Base-by-base conservation (phyloP, 257 asterid genomes). In the Paulownia fortunei region DNA sequence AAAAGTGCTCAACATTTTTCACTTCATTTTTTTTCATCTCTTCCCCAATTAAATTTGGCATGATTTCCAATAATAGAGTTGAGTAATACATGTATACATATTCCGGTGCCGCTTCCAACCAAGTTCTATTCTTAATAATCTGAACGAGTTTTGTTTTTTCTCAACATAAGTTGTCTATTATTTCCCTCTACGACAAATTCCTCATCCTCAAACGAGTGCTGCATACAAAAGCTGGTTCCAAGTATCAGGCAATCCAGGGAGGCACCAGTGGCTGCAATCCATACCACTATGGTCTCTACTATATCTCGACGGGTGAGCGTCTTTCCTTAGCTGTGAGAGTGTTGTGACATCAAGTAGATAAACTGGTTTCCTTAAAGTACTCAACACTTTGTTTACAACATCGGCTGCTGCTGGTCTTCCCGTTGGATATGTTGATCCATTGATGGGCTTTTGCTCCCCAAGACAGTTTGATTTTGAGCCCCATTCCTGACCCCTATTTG, bases 201-300 rank as follows among this genome's bases (percentile, higher is more conserved):
- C 46, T n/a, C 9, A 36, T 36, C 73, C 30, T 84, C 75, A 73
- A 82, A 21, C 4, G 34, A 80, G 76, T 5, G 85, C 84, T 1
- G 94, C 85, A 75, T 85, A 87, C 24, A 87, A 37, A n/a, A 90
- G 77, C 59, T 81, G 92, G 60, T 86, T 90, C 93, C 93, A 90
- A 30, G 82, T 83, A 51, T 88, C 90, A 2, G 90, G 93, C 54
- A 88, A 67, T 30, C 96, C 96, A 8, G 93, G 82, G 26, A 79
- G 72, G 78, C 91, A 88, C 91, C 92, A 84, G 19, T 88, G 93
- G 69, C 85, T 88, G 79, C 90, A 85, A 46, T 78, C 89, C 9
- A 49, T 54, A 6, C 88, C 77, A 0, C 84, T 51, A 6, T 81
- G 80, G 1, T 3, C 60, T 0, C 79, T 79, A 6, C 82, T 55